Base-by-base conservation (phyloP, 2,329 filamentous ascomycete genomes). In the Trichoderma aggressivum region DNA sequence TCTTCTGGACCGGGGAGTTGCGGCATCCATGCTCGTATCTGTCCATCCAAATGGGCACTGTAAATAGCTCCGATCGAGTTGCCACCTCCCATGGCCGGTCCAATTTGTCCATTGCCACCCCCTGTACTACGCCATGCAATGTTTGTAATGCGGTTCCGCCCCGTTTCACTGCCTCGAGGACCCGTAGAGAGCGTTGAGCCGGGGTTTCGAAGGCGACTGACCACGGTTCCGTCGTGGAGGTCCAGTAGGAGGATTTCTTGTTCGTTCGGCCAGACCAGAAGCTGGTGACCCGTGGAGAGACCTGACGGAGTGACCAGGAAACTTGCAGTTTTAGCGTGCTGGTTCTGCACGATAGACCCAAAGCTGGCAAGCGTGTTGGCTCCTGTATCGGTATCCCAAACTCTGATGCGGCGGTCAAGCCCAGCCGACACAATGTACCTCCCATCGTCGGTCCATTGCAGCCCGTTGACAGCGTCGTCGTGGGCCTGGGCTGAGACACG, bases 351-450 rank as follows among this genome's bases (percentile, higher is more conserved):
- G 32, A 90, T 86, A 1, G 94, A 92, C 0, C 94, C 94, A 78
- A 98, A 98, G 79, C 91, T 94, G 0, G 92, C 92, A 7, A 98
- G 88, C 0, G 93, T 97, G 79, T 98, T 98, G 21, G 91, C 91
- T 2, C 94, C 94, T 0, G 89, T 93, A 0, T 86, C 86, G 2
- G 92, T 89, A 78, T 97, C 88, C 95, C 95, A 98, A 1, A 98
- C 92, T 5, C 94, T 88, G 73, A 98, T 91, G 10, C 91, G 89
- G 62, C 92, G 87, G 79, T 98, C 96, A 71, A 97, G 92, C 0
- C 94, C 94, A 2, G 92, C 88, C 0, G 92, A 94, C 14, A 98
- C 85, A 21, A 98, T 85, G 78, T 92, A 90, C 16, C 84, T 85
- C 1, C 94, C 94, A 77, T 94, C 90, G 72, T 93, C 90, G 1